Evolutionary conservation across 257 asterid genomes (phyloP), one percentile per base, ranked within the genome.

Genomic region (Solanum verrucosum): DNA sequence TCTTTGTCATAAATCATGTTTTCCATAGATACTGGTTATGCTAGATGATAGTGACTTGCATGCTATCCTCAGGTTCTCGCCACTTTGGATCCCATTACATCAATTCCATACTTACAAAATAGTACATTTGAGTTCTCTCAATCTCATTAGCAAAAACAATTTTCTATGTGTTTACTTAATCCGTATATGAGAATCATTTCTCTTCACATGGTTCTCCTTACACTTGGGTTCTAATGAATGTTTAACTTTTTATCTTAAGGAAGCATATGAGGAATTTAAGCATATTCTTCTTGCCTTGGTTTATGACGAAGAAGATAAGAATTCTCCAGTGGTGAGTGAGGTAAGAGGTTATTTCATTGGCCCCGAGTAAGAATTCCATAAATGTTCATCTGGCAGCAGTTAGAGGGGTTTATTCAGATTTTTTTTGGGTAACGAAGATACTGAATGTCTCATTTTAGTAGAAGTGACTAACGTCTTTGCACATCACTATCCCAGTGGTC

Each of bases 261-360:
- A 97, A 95, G 99, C 99, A 27, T 97, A 97, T 35, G 99, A 95
- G 92, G 99, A 97, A 90, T 96, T 97, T 89, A 96, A 97, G 93
- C 99, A 97, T 85, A 92, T 93, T 89, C 98, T 96, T 88, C 98
- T 96, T 75, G 98, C 99, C 85, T 92, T 97, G 60, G 92, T 96
- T 88, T 97, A 97, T 87, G 98, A 94, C 87, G 93, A 95, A 91
- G 95, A 95, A 90, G 99, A 96, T 90, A 93, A 91, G 90, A 92
- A 89, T 68, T 97, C 99, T 90, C 99, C 99, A 12, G 99, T 96
- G 91, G 98, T 93, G 84, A 88, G 92, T 88, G 99, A 97, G 98
- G 99, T 96, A 89, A 88, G 92, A 72, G 38, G 86, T 75, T 82
- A 33, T 81, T 56, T 59, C 10, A 74, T 89, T 74, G 59, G 27